These are phyloP conservation scores for Coniella vitis DNA, from an alignment of 2,329 filamentous ascomycete species.

Conservation along the genomic window DNA sequence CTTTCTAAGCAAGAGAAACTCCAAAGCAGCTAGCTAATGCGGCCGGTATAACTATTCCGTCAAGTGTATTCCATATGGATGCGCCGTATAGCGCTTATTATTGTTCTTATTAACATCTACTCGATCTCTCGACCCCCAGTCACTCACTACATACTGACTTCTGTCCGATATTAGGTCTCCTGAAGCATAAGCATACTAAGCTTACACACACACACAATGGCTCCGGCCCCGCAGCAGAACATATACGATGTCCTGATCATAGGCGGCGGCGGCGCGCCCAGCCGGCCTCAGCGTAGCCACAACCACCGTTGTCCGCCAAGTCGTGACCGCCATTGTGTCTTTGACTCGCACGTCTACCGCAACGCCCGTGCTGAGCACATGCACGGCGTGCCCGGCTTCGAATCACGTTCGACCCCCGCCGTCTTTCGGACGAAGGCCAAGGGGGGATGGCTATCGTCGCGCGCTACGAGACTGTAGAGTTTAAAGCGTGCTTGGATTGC, in stretches of 20 bases:
- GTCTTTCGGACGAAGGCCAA: slow-evolving; percentile 29
- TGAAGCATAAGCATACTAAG: too few relatives aligned
- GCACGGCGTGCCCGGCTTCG: slow-evolving; percentile 37
- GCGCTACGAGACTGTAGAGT: slow-evolving; percentile 30
- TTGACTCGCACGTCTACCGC: slow-evolving; percentile 45
- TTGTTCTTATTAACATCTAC: too few relatives aligned
- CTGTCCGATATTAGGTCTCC: too few relatives aligned
- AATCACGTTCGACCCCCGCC: slow-evolving; percentile 30
- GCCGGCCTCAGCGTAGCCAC: slow-evolving; percentile 41
- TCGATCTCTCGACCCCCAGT: too few relatives aligned
- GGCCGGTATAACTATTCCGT: too few relatives aligned
- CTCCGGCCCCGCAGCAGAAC: too few relatives aligned
- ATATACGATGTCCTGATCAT: slow-evolving; percentile 35
- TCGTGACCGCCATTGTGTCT: slow-evolving; percentile 38
- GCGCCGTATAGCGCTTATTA: too few relatives aligned
- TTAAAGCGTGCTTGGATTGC: slow-evolving; percentile 21
- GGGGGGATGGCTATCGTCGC: slow-evolving; percentile 25
- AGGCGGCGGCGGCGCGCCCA: slow-evolving; percentile 46
- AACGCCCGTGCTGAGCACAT: slow-evolving; percentile 41
- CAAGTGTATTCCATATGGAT: too few relatives aligned
- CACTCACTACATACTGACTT: too few relatives aligned
- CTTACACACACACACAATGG: too few relatives aligned
- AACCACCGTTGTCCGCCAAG: slow-evolving; percentile 42
- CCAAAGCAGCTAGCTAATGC: too few relatives aligned
- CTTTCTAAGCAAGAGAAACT: too few relatives aligned